These are phyloP conservation scores for Claviceps pusilla DNA, from an alignment of 2,329 filamentous ascomycete species.

Conservation along the genomic window DNA sequence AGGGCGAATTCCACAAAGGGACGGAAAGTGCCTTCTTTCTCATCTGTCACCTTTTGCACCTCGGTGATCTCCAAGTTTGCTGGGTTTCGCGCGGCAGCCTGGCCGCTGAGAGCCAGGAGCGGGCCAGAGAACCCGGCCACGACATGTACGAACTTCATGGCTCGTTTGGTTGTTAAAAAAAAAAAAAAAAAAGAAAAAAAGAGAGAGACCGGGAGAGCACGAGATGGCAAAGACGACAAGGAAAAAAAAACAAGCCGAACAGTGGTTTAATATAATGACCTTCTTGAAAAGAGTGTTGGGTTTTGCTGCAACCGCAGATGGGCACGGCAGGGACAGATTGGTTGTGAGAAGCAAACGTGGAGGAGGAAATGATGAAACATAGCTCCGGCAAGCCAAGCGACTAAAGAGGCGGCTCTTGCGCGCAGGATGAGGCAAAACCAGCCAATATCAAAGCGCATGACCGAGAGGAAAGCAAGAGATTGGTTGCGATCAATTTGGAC, in stretches of 20 bases:
- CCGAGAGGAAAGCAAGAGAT: no score
- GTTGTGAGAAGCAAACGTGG: no score
- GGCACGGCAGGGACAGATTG: no score
- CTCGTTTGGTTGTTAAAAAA: not conserved
- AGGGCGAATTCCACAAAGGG: slow-evolving; percentile 2
- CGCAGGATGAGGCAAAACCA: no score
- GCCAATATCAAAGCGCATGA: no score
- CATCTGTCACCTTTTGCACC: not conserved
- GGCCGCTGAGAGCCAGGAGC: slow-evolving; percentile 1
- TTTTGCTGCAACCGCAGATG: no score
- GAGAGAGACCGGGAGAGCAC: no score
- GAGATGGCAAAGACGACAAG: no score
- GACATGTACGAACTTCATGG: not conserved
- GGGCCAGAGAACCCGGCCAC: not conserved
- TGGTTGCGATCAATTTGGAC: no score
- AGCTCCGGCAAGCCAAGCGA: not conserved
- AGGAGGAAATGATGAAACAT: not conserved
- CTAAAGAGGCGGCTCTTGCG: not conserved
- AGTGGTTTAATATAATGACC: not conserved
- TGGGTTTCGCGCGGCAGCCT: not conserved
- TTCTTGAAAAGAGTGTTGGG: no score
- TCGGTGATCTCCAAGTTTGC: not conserved
- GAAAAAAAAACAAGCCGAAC: not conserved
- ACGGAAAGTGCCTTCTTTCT: not conserved
- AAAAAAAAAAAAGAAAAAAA: no score